These are phyloP conservation scores for Oxytropis ochrocephala DNA, from an alignment of 306 rosid species.

Conservation along the genomic window DNA sequence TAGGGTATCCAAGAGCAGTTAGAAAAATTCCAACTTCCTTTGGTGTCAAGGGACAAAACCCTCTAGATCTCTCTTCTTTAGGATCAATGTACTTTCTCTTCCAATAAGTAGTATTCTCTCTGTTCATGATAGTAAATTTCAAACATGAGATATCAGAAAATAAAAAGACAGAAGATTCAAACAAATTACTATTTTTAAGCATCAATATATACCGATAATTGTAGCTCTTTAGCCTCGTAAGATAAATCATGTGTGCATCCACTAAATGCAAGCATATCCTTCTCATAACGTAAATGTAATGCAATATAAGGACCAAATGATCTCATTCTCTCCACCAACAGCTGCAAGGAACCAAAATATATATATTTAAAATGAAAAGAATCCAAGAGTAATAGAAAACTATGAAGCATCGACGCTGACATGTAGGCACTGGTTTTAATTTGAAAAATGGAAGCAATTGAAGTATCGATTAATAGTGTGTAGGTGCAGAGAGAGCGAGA, in stretches of 20 bases:
- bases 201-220: conserved; percentile 55
- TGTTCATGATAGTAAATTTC: conserved; percentile 18
- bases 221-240: conserved; percentile 67
- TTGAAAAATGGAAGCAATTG: no score
- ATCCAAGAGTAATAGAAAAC: not conserved
- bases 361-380: not conserved
- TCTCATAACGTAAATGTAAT: conserved; percentile 90
- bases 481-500: no score
- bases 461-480: no score
- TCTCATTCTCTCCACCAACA: conserved; percentile 81
- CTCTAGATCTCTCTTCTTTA: conserved; percentile 71
- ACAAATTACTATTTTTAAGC: conserved; percentile 6
- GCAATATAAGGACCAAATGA: conserved; percentile 79
- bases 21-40: conserved; percentile 93
- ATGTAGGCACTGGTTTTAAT: no score
- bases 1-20: conserved; percentile 76
- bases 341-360: conserved; percentile 32
- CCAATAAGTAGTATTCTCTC: conserved; percentile 81
- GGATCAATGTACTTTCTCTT: conserved; percentile 79
- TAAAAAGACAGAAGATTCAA: not conserved
- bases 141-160: conserved; percentile 5
- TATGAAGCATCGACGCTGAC: no score
- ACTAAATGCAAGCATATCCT: conserved; percentile 97
- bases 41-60: conserved; percentile 89
- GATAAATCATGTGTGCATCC: conserved; percentile 87